Evolutionary conservation across 1,139 yeast genomes (phyloP).

Genomic region (Casaregolazyma suthepensis): DNA sequence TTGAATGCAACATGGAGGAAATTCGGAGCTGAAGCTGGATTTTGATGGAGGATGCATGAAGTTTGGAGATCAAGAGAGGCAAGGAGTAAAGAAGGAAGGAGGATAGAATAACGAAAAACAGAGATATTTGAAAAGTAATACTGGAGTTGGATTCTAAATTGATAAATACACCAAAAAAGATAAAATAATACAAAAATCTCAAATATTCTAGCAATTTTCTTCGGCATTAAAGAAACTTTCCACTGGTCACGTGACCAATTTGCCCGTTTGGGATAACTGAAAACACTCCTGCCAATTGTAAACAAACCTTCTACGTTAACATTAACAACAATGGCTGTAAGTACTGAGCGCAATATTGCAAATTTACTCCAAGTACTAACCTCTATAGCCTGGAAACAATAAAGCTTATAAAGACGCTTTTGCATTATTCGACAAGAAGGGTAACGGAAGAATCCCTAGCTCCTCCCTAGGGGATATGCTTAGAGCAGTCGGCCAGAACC

Average conservation of each 20-base stretch:
- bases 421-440: constrained; percentile 94
- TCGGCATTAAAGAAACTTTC: neutral
- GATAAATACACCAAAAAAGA: neutral
- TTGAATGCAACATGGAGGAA: constrained; percentile 81
- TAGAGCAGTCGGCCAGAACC: constrained; percentile 97
- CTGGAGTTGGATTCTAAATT: neutral
- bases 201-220: neutral
- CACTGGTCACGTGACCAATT: neutral
- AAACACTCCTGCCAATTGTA: constrained; percentile 3
- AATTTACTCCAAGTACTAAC: neutral
- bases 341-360: neutral
- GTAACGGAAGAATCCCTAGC: constrained; percentile 86
- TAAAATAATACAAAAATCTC: too few species aligned
- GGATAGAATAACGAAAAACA: neutral
- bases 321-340: constrained; percentile 5
- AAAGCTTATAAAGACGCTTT: constrained; percentile 94
- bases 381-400: constrained; percentile 21
- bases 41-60: neutral
- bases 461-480: constrained; percentile 88
- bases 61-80: neutral
- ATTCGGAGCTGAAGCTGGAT: constrained; percentile 33
- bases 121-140: neutral
- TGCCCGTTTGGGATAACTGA: constrained; percentile 1
- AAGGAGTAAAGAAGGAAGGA: neutral
- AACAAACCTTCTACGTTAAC: constrained; percentile 4